A percentile compares a stretch with the other conserved stretches of the same genome.
These are phyloP conservation scores for Pseudonitzschia pungens DNA, from an alignment of 108 stramenopile genomes.

Conservation along the genomic window DNA sequence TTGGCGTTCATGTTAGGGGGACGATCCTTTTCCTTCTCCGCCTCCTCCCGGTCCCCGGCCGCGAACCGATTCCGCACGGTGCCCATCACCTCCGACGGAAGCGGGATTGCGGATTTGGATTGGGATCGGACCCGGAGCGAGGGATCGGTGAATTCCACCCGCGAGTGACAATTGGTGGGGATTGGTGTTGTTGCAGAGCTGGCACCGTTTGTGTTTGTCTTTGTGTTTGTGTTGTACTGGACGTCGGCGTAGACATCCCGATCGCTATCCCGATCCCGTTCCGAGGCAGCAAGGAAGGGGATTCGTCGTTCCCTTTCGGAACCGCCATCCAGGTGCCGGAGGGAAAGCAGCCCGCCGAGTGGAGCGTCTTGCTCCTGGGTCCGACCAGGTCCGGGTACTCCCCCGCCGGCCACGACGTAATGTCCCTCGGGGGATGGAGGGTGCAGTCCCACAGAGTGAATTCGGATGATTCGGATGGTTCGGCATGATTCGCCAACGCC, in stretches of 20 bases:
- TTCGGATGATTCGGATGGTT: too few relatives aligned
- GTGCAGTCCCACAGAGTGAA: constrained; percentile 52
- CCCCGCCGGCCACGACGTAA: constrained; percentile 48
- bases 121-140: constrained; percentile 1
- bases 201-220: neutral
- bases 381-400: constrained; percentile 41
- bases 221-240: constrained; percentile 31
- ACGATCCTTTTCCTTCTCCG: neutral
- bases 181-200: neutral
- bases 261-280: neutral
- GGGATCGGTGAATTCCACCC: constrained; percentile 25
- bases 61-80: constrained; percentile 52
- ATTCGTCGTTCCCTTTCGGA: constrained; percentile 30
- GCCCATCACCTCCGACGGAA: constrained; percentile 64
- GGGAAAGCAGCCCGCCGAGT: constrained; percentile 73
- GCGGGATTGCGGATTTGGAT: constrained; percentile 32
- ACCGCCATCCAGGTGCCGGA: constrained; percentile 57
- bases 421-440: constrained; percentile 53
- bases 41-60: constrained; percentile 17
- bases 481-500: too few relatives aligned
- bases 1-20: too few relatives aligned
- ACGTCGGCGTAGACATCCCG: constrained; percentile 21
- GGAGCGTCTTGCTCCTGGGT: constrained; percentile 62
- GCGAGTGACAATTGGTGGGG: neutral
- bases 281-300: neutral